phyloP scores from a whole-genome alignment of 495 filamentous ascomycete genomes.

The Entonaema liquescens region DNA sequence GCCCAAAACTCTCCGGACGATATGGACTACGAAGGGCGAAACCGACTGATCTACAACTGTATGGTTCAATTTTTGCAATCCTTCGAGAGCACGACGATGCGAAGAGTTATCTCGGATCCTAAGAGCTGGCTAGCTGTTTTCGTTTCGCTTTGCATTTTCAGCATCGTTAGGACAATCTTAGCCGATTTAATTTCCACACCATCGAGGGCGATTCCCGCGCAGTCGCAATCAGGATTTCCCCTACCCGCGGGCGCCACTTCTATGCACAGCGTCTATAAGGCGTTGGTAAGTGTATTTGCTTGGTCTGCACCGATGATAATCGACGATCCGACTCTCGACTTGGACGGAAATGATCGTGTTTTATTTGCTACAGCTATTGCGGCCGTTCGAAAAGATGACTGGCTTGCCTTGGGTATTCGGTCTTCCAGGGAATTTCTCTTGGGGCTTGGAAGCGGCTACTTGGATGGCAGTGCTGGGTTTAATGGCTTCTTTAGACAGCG shows the following conservation, averaged over 20 bases:
- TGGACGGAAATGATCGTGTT: slow-evolving; percentile 49
- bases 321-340: slow-evolving; percentile 48
- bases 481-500: slow-evolving; percentile 57
- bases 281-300: slow-evolving; percentile 53
- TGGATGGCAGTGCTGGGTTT: slow-evolving; percentile 49
- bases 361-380: slow-evolving; percentile 45
- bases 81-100: slow-evolving; percentile 53
- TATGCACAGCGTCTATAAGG: slow-evolving; percentile 60
- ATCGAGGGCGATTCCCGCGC: slow-evolving; percentile 36
- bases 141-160: slow-evolving; percentile 60
- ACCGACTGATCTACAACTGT: slow-evolving; percentile 56
- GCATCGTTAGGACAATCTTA: slow-evolving; percentile 57
- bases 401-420: slow-evolving; percentile 53
- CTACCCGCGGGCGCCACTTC: slow-evolving; percentile 44
- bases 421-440: slow-evolving; percentile 56
- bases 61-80: slow-evolving; percentile 59
- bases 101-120: slow-evolving; percentile 47
- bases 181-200: slow-evolving; percentile 53
- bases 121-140: slow-evolving; percentile 58
- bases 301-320: slow-evolving; percentile 55
- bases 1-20: slow-evolving; percentile 51
- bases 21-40: slow-evolving; percentile 55
- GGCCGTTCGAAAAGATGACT: slow-evolving; percentile 52
- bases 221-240: slow-evolving; percentile 44
- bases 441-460: slow-evolving; percentile 55